Conservation (phyloP, 1,139 yeast species). For the Geotrichum carabidarum region DNA sequence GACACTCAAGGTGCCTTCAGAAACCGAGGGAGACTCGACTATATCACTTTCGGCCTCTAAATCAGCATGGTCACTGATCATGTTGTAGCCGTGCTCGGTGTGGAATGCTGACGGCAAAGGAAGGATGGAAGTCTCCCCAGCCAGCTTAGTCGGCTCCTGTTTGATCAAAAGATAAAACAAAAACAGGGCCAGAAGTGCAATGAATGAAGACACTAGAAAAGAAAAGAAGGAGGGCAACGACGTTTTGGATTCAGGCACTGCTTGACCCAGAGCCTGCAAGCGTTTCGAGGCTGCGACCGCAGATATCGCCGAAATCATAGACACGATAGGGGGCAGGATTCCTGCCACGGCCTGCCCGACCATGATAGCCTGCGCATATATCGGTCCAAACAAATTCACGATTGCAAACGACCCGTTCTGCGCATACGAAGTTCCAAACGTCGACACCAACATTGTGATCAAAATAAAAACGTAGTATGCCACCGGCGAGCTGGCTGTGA, state of each 20-base stretch:
- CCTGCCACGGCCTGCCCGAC: slow-evolving; percentile 96
- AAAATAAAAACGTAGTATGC: slow-evolving; percentile 46
- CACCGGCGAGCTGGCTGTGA: slow-evolving; percentile 33
- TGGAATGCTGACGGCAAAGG: not conserved
- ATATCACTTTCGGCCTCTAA: not conserved
- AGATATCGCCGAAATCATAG: slow-evolving; percentile 50
- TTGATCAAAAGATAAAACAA: slow-evolving; percentile 21
- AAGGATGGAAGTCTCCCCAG: not conserved
- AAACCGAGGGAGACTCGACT: not conserved
- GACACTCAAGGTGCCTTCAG: not conserved
- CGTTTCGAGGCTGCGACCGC: not conserved
- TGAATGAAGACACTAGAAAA: slow-evolving; percentile 65
- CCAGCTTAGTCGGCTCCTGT: not conserved
- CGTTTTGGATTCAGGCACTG: not conserved
- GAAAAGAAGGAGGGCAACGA: slow-evolving; percentile 50
- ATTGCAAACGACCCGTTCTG: slow-evolving; percentile 91
- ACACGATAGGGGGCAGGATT: slow-evolving; percentile 75
- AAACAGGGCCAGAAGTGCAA: slow-evolving; percentile 48
- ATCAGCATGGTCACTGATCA: not conserved
- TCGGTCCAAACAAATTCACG: slow-evolving; percentile 71
- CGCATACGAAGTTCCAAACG: slow-evolving; percentile 54
- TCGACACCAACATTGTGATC: slow-evolving; percentile 43
- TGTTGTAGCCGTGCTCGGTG: not conserved
- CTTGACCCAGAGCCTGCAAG: not conserved
- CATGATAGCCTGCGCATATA: slow-evolving; percentile 82